Conservation (phyloP, 2,329 filamentous ascomycete genomes). For the Colletotrichum kahawae region DNA sequence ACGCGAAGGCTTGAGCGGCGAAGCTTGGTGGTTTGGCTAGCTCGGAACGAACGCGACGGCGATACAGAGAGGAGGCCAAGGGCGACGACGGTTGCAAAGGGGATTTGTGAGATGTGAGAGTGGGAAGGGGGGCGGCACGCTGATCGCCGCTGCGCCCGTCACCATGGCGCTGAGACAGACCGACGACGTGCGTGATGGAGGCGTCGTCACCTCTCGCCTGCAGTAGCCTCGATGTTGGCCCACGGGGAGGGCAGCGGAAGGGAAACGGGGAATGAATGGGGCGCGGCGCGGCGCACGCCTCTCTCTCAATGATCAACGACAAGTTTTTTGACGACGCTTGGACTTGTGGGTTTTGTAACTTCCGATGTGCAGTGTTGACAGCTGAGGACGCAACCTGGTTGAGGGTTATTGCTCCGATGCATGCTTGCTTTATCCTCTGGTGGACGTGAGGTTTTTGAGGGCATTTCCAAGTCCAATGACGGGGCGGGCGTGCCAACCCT, state of each 20-base stretch:
- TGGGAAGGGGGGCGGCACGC: background rate
- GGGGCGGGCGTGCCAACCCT: background rate
- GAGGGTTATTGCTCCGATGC: background rate
- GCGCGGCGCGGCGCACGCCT: background rate
- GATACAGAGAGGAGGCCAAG: background rate
- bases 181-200: background rate
- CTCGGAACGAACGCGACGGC: background rate
- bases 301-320: background rate
- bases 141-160: slow-evolving; percentile 3
- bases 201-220: background rate
- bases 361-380: background rate
- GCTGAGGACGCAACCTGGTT: background rate
- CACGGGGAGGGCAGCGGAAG: background rate
- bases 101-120: background rate
- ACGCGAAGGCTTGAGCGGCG: background rate
- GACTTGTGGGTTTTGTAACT: background rate
- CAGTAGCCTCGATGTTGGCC: background rate
- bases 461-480: background rate
- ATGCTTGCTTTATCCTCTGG: background rate
- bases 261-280: background rate
- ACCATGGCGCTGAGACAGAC: slow-evolving; percentile 6
- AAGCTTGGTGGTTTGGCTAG: background rate
- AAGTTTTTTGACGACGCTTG: background rate
- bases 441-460: background rate
- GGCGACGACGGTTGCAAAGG: background rate